Evolutionary conservation across 2,329 filamentous ascomycete genomes (phyloP), one percentile per base, ranked within the genome.

Genomic region (Monosporascus sp.): DNA sequence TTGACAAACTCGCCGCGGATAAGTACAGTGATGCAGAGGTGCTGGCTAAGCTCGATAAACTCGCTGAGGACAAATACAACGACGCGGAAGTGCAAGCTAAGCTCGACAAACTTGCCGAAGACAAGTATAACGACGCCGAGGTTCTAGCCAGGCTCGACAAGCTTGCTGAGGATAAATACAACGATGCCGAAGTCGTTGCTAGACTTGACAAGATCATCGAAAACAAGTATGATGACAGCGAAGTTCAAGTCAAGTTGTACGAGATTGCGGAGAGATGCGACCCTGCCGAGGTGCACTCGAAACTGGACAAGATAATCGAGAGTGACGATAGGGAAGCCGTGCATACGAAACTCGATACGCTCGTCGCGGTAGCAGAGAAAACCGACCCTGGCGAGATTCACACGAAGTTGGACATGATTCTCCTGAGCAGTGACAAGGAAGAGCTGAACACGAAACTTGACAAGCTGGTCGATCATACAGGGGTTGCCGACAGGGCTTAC

Each of bases 401-500:
- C 24, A 58, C 57, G 7, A 68, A 66, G 54, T 61, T 68, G n/a
- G 65, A 67, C 56, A 64, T 59, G 17, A 37, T 65, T 27, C 31
- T 51, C 24, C 20, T 11, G 22, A 27, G 14, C 43, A 17, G 26
- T 7, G 47, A 52, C 43, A 54, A 59, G 19, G 54, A 37, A n/a
- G 61, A 61, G 38, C 57, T 68, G 43, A 63, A 67, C 47, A 52
- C 55, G n/a, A 69, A 69, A 59, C 61, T 78, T 5, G 72, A 81
- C 56, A 74, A 72, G 58, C 71, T 88, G 4, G 76, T 91, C 41
- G 81, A 81, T 49, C 84, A 89, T 64, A 84, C 81, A 35, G 78
- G 84, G 26, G 79, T 82, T 20, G 81, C 89, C 0, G 81, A 81
- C 50, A 86, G 90, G 65, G 84, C 88, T 1, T 82, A 90, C 37